phyloP scores from a whole-genome alignment of 2,329 filamentous ascomycete species.

The Monosporascus sp. region DNA sequence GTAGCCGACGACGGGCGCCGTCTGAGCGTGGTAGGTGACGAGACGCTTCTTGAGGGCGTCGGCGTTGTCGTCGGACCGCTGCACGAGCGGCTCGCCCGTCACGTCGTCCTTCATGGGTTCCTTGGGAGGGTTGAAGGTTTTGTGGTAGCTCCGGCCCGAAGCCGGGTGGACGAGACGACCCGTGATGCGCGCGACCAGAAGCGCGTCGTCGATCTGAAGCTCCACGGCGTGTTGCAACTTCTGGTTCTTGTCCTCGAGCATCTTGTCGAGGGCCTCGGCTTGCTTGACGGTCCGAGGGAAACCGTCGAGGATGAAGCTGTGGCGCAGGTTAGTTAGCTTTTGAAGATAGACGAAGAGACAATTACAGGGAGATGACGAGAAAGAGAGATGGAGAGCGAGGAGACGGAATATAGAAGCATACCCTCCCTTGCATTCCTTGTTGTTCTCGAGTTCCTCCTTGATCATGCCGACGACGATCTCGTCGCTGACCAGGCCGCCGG shows the following conservation, averaged over 20 bases:
- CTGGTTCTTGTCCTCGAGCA: slow-evolving; percentile 74
- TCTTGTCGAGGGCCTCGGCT: slow-evolving; percentile 88
- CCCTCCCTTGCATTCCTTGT: slow-evolving; percentile 95
- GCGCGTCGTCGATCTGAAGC: slow-evolving; percentile 90
- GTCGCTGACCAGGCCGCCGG: slow-evolving; percentile 93
- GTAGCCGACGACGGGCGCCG: slow-evolving; percentile 85
- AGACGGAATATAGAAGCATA: slow-evolving; percentile 39
- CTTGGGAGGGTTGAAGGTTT: slow-evolving; percentile 98
- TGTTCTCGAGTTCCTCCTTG: slow-evolving; percentile 90
- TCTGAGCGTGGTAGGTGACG: slow-evolving; percentile 90
- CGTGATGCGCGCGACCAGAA: slow-evolving; percentile 93
- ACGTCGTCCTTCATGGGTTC: slow-evolving; percentile 89
- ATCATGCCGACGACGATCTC: slow-evolving; percentile 99
- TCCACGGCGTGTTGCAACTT: slow-evolving; percentile 92
- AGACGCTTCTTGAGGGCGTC: slow-evolving; percentile 94
- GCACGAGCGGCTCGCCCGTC: slow-evolving; percentile 92
- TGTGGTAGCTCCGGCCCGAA: slow-evolving; percentile 95
- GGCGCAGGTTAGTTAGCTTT: slow-evolving; percentile 11
- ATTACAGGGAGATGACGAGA: too few relatives aligned
- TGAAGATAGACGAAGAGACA: not conserved
- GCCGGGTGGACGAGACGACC: slow-evolving; percentile 93
- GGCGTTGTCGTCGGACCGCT: slow-evolving; percentile 95
- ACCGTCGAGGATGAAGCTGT: slow-evolving; percentile 95
- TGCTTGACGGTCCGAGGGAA: slow-evolving; percentile 96
- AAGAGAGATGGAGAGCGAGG: not conserved